phyloP scores from a whole-genome alignment of 495 filamentous ascomycete species.

The Collariella sp. region DNA sequence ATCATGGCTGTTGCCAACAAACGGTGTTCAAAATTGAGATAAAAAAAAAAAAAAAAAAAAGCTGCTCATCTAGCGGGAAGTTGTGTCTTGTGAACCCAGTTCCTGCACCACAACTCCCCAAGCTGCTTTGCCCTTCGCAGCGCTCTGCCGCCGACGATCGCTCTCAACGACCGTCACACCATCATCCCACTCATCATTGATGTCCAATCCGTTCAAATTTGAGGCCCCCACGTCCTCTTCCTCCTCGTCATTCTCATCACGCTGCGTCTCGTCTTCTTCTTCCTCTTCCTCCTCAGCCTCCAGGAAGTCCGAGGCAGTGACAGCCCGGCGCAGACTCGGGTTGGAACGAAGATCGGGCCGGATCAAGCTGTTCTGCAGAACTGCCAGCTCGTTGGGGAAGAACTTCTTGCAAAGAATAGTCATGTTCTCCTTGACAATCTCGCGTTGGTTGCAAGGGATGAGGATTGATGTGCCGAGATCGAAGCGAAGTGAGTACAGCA shows the following conservation, averaged over 20 bases:
- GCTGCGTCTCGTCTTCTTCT: not conserved
- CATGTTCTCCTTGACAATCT: constrained; percentile 8
- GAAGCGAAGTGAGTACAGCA: constrained; percentile 19
- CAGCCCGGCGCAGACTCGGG: not conserved
- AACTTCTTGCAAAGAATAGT: constrained; percentile 3
- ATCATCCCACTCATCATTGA: not conserved
- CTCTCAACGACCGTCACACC: not conserved
- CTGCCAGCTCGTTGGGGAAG: not conserved
- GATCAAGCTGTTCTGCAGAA: not conserved
- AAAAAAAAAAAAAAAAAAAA: no score
- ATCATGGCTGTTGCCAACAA: no score
- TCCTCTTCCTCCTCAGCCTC: not conserved
- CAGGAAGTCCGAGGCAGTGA: not conserved
- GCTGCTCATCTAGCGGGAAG: no score
- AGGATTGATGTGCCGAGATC: constrained; percentile 6
- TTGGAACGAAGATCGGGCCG: not conserved
- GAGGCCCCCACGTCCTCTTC: not conserved
- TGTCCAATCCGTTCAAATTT: not conserved
- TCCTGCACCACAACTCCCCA: not conserved
- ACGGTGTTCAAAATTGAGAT: no score
- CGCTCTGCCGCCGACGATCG: not conserved
- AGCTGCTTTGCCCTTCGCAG: no score
- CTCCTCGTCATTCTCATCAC: not conserved
- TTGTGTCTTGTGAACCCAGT: not conserved
- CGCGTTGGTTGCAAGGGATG: constrained; percentile 5